Evolutionary conservation across 768 basidiomycete genomes (phyloP), one percentile per base, ranked within the genome.

Genomic region (Lanmaoa pseudosensibilis): DNA sequence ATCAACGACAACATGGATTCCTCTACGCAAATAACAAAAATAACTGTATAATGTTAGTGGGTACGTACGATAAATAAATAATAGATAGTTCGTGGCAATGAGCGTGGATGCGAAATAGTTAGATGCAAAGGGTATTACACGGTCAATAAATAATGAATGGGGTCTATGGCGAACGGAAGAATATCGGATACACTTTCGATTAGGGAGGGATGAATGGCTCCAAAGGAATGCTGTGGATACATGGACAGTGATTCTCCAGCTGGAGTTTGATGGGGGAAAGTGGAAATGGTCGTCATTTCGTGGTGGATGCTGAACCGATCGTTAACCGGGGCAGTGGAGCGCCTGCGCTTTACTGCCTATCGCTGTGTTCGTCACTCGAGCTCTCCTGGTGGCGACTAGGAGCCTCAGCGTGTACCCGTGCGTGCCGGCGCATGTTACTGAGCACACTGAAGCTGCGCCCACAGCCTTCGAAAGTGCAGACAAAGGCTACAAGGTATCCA

Each of bases 351-450:
- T 64, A 69, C 59, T 68, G 64, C 53, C 63, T 65, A 27, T 79
- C 78, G 56, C 74, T 77, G 34, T 75, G 77, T 46, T 83, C 83
- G 50, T 80, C 80, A 56, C 75, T 77, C 19, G 74, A 75, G 21
- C 68, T 62, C 49, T 80, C 80, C 52, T 72, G 71, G 46, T 74
- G 73, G 54, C 68, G 69, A 49, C 50, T 63, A 3, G 54, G 52
- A 43, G 56, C 57, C 38, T 73, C 77, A 27, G 72, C 75, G 66
- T 92, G 90, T 13, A 88, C 85, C 53, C 90, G 85, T 56, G 89
- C 84, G 70, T 92, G 90, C 55, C 90, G 80, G 59, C 90, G 86
- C 90, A 92, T 92, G 75, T 92, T 92, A 72, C 88, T 91, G 67
- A 91, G 83, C 48, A 92, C 90, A 66, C 88, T 90, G 73, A 92